phyloP scores from a whole-genome alignment of 2,329 filamentous ascomycete species.

The Cladophialophora yegresii region DNA sequence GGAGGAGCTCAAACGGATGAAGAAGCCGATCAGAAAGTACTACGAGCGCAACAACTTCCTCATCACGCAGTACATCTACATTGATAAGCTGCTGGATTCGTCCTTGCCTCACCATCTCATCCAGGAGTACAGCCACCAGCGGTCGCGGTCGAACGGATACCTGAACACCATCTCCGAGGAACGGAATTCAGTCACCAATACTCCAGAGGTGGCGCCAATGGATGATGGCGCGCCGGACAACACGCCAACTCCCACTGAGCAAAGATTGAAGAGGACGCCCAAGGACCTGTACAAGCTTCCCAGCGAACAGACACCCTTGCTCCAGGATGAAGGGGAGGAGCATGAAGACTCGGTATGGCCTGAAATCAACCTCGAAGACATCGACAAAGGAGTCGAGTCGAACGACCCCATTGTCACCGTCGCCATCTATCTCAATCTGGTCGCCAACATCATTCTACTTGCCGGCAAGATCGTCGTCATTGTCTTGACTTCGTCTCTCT shows the following conservation, averaged over 20 bases:
- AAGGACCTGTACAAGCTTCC: constrained; percentile 78
- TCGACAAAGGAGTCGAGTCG: constrained; percentile 61
- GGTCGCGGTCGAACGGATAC: constrained; percentile 50
- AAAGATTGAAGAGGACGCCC: constrained; percentile 73
- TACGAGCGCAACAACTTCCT: constrained; percentile 88
- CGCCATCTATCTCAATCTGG: constrained; percentile 83
- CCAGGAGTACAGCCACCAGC: constrained; percentile 76
- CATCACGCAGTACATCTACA: constrained; percentile 89
- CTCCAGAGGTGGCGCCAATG: constrained; percentile 24
- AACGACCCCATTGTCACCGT: constrained; percentile 75
- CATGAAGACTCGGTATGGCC: constrained; percentile 43
- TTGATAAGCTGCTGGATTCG: constrained; percentile 85
- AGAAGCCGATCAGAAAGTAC: constrained; percentile 74
- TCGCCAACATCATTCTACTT: constrained; percentile 74
- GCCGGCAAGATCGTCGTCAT: constrained; percentile 76
- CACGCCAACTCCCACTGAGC: constrained; percentile 19
- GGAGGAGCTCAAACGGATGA: constrained; percentile 70
- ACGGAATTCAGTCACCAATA: constrained; percentile 42
- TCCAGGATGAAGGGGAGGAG: constrained; percentile 46
- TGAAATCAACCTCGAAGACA: constrained; percentile 49
- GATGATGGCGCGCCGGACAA: constrained; percentile 29
- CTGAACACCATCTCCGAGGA: constrained; percentile 78
- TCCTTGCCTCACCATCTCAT: constrained; percentile 89
- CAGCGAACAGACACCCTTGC: constrained; percentile 68
- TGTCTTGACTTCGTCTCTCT: constrained; percentile 73